Conservation (phyloP, 352 stramenopile species). For the Peronosclerospora sorghi region DNA sequence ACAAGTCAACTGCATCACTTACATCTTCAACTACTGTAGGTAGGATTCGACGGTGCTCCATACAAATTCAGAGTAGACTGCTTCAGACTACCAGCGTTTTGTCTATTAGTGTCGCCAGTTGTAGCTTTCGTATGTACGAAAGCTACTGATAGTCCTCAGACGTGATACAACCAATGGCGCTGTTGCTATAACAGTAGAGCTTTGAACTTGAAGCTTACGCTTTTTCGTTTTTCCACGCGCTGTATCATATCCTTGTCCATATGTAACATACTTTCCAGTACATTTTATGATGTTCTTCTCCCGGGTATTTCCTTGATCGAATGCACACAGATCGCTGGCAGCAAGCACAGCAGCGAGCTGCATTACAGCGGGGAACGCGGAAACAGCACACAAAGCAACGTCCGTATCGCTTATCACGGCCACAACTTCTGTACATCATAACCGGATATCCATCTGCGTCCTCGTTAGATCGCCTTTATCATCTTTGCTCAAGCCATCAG, state of each 20-base stretch:
- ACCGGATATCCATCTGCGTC: slow-evolving; percentile 40
- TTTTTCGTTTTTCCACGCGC: slow-evolving; percentile 64
- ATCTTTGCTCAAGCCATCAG: slow-evolving; percentile 7
- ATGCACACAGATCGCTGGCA: slow-evolving; percentile 67
- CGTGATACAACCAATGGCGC: slow-evolving; percentile 1
- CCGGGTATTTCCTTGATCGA: slow-evolving; percentile 49
- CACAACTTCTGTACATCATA: slow-evolving; percentile 54
- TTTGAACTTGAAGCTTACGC: slow-evolving; percentile 29
- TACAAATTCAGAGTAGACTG: slow-evolving; percentile 9
- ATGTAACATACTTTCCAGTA: slow-evolving; percentile 75
- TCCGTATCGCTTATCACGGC: slow-evolving; percentile 57
- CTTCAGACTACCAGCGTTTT: slow-evolving; percentile 2
- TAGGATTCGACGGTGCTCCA: slow-evolving; percentile 13
- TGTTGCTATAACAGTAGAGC: slow-evolving; percentile 1
- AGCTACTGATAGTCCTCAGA: slow-evolving; percentile 4
- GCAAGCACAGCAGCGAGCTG: slow-evolving; percentile 54
- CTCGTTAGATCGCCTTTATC: slow-evolving; percentile 1
- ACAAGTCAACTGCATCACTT: slow-evolving; percentile 21
- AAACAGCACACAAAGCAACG: slow-evolving; percentile 71
- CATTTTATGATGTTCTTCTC: slow-evolving; percentile 61
- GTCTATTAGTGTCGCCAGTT: slow-evolving; percentile 4
- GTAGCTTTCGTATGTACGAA: neutral
- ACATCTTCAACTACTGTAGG: slow-evolving; percentile 21
- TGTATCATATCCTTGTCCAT: slow-evolving; percentile 69
- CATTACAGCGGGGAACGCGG: slow-evolving; percentile 51